phyloP scores from a whole-genome alignment of 768 basidiomycete genomes.

The Boletus vinaceobasis region DNA sequence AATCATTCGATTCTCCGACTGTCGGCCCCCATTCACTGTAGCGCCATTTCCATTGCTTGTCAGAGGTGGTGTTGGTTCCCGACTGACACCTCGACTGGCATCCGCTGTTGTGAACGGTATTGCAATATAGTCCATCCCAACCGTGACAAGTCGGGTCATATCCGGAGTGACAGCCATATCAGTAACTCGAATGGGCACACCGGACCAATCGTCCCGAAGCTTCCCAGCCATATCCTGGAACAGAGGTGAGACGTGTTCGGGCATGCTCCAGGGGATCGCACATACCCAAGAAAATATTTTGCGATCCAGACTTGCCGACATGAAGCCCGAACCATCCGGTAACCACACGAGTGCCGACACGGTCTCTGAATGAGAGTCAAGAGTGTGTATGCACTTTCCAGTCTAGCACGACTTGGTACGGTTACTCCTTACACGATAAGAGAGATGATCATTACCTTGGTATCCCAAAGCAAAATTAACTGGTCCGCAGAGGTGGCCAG shows the following conservation, averaged over 20 bases:
- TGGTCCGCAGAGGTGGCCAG: constrained; percentile 83
- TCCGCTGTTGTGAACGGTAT: constrained; percentile 16
- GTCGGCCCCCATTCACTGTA: constrained; percentile 33
- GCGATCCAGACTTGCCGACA: constrained; percentile 85
- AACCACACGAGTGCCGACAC: constrained; percentile 88
- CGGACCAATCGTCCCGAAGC: constrained; percentile 64
- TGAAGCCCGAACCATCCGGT: constrained; percentile 84
- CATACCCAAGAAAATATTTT: constrained; percentile 82
- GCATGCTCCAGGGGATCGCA: constrained; percentile 3
- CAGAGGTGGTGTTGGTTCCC: constrained; percentile 35
- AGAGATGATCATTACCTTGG: constrained; percentile 53
- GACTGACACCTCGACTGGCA: constrained; percentile 28
- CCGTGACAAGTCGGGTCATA: constrained; percentile 76
- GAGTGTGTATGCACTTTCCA: constrained; percentile 62
- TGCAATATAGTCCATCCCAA: constrained; percentile 59
- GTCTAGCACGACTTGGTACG: constrained; percentile 46
- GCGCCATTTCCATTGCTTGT: constrained; percentile 33
- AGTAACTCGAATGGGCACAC: constrained; percentile 73
- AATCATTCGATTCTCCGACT: constrained; percentile 61
- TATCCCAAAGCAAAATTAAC: constrained; percentile 85
- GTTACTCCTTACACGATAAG: neutral
- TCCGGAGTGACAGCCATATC: constrained; percentile 88
- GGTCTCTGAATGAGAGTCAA: constrained; percentile 73
- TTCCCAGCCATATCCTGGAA: constrained; percentile 73
- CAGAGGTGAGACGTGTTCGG: constrained; percentile 8